Base-by-base conservation (phyloP, 164 flowering plant species). In the Houttuynia cordata region DNA sequence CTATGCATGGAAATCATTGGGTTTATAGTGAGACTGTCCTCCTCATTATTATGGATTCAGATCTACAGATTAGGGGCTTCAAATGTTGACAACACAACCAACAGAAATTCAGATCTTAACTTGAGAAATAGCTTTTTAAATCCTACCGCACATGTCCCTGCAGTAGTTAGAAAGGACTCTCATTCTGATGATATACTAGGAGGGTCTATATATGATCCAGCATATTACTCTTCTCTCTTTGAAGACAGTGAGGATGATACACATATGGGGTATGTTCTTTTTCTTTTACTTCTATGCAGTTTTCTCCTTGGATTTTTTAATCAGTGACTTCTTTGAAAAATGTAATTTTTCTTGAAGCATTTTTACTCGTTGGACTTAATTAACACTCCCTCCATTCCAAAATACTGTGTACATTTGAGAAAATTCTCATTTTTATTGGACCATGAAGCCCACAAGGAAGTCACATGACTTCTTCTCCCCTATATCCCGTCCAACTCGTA, bases 21-120 rank as follows among this genome's bases (percentile, higher is more conserved):
- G 41, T 82, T 84, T 63, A 64, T 68, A 39, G 82, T 85, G 66
- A 82, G 94, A 78, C 45, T 83, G 25, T 75, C 71, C 6, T 91
- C 98, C 40, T 82, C 96, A 14, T 70, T 88, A 8, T 58, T 88
- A 49, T 91, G 98, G 98, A 79, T 91, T 65, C 98, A 85, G 75
- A 91, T 88, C 72, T 88, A 88, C 74, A 85, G 95, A 78, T 63
- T 87, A 75, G 98, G 97, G 21, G 80, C 62, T 66, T 82, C 90
- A 22, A 61, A 63, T 65, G 68, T 76, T 19, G 83, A 85, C 53
- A 61, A 63, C 62, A 42, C 79, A 61, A 68, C 17, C 68, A 62
- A 79, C 51, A 78, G 74, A 64, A 86, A 81, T 52, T 68, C 80
- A 64, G 87, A 91, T 72, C 74, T 68, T 64, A 87, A 86, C 74